phyloP scores from a whole-genome alignment of 1,284 basidiomycete genomes.

The Irpex rosettiformis region DNA sequence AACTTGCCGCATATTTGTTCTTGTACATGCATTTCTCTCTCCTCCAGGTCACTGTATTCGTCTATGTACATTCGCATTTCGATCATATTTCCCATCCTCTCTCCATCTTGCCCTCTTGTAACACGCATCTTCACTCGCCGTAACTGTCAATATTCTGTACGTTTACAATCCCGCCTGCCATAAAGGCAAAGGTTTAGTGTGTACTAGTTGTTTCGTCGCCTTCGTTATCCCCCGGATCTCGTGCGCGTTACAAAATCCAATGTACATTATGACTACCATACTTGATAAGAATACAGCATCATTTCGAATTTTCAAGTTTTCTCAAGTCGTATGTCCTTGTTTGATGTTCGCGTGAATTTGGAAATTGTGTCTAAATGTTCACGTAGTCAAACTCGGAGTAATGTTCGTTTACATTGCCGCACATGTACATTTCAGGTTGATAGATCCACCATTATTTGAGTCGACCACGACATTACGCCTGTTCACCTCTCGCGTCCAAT shows the following conservation, averaged over 20 bases:
- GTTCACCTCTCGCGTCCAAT: slow-evolving; percentile 28
- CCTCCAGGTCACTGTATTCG: neutral
- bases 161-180: neutral
- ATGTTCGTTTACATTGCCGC: neutral
- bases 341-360: neutral
- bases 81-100: neutral
- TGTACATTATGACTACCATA: slow-evolving; percentile 1
- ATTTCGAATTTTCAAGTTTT: too few relatives aligned
- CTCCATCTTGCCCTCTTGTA: neutral
- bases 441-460: neutral
- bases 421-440: neutral
- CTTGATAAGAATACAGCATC: neutral
- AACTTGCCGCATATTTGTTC: neutral
- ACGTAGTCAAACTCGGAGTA: neutral
- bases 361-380: too few relatives aligned
- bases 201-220: neutral
- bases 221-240: neutral
- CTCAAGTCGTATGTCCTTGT: neutral
- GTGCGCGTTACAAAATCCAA: neutral
- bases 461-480: neutral
- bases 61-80: slow-evolving; percentile 1
- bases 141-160: neutral
- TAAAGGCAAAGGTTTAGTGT: neutral
- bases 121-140: neutral
- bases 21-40: neutral